Percentiles rank a stretch among this genome's conserved stretches.
These are phyloP conservation scores for Aspergillus biplanus DNA, from an alignment of 495 filamentous ascomycete genomes.

Conservation along the genomic window DNA sequence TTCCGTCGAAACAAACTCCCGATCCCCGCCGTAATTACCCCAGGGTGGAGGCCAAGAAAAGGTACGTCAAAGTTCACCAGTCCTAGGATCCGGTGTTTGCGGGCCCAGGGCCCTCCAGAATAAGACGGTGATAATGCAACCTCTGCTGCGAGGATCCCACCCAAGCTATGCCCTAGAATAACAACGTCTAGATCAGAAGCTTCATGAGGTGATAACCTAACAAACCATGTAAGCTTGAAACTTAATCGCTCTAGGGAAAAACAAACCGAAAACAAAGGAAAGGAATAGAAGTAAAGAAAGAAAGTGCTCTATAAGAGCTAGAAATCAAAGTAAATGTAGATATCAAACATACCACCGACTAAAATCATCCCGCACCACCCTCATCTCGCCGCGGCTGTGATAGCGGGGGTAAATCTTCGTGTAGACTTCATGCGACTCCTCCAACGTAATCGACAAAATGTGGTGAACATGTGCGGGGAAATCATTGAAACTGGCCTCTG, in stretches of 20 bases:
- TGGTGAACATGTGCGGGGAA: constrained; percentile 89
- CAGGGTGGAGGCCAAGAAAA: constrained; percentile 86
- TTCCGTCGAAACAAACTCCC: constrained; percentile 72
- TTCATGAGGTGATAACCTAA: constrained; percentile 77
- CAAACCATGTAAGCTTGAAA: constrained; percentile 7
- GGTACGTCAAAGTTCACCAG: constrained; percentile 86
- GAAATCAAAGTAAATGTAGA: no score
- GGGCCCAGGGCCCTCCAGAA: neutral
- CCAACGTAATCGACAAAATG: constrained; percentile 66
- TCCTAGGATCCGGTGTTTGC: constrained; percentile 78
- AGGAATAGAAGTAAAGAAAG: neutral
- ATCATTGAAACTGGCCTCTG: constrained; percentile 82
- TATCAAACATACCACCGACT: constrained; percentile 65
- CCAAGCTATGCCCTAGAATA: constrained; percentile 88
- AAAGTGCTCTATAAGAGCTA: no score
- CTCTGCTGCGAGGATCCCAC: constrained; percentile 82
- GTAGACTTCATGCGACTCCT: constrained; percentile 77
- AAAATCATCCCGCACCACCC: constrained; percentile 77
- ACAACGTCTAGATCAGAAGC: constrained; percentile 75
- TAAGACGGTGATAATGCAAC: constrained; percentile 63
- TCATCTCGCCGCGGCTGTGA: constrained; percentile 75
- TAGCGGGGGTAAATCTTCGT: constrained; percentile 93
- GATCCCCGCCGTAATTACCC: constrained; percentile 79
- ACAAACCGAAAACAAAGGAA: neutral
- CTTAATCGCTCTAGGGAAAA: neutral